A percentile compares a stretch with the other conserved stretches of the same genome.
Evolutionary conservation across 2,329 filamentous ascomycete species (phyloP).

Genomic region (Alternaria sp.): DNA sequence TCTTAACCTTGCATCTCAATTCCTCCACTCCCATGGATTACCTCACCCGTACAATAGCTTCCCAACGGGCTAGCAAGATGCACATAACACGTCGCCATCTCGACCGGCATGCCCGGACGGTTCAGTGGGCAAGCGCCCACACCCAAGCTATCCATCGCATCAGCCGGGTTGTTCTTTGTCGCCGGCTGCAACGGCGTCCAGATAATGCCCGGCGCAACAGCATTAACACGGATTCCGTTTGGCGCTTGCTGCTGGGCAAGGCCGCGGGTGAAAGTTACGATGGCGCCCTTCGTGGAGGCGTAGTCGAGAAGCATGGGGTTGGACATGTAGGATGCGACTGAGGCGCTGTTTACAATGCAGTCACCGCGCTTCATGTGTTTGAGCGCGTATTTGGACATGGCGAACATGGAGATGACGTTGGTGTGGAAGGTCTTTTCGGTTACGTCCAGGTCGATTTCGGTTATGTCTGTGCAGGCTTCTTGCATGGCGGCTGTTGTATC

Average conservation of each 20-base stretch:
- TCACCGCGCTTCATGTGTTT: slow-evolving; percentile 73
- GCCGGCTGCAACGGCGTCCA: slow-evolving; percentile 26
- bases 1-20: slow-evolving; percentile 28
- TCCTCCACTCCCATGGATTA: slow-evolving; percentile 23
- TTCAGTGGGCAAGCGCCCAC: slow-evolving; percentile 28
- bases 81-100: slow-evolving; percentile 28
- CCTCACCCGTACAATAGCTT: slow-evolving; percentile 28
- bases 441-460: slow-evolving; percentile 61
- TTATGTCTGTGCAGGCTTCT: slow-evolving; percentile 60
- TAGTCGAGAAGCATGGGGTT: slow-evolving; percentile 80
- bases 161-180: slow-evolving; percentile 18
- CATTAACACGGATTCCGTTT: slow-evolving; percentile 76
- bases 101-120: slow-evolving; percentile 25
- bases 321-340: slow-evolving; percentile 79
- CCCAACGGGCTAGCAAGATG: slow-evolving; percentile 25
- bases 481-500: slow-evolving; percentile 58
- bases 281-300: slow-evolving; percentile 76
- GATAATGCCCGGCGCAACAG: slow-evolving; percentile 70
- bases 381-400: slow-evolving; percentile 74
- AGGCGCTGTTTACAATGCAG: slow-evolving; percentile 81
- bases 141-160: slow-evolving; percentile 19
- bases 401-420: slow-evolving; percentile 81
- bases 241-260: slow-evolving; percentile 73
- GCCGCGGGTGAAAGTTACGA: slow-evolving; percentile 76
- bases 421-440: slow-evolving; percentile 68